Conservation (phyloP, 495 filamentous ascomycete genomes). For the Amphirosellinia nigrospora region DNA sequence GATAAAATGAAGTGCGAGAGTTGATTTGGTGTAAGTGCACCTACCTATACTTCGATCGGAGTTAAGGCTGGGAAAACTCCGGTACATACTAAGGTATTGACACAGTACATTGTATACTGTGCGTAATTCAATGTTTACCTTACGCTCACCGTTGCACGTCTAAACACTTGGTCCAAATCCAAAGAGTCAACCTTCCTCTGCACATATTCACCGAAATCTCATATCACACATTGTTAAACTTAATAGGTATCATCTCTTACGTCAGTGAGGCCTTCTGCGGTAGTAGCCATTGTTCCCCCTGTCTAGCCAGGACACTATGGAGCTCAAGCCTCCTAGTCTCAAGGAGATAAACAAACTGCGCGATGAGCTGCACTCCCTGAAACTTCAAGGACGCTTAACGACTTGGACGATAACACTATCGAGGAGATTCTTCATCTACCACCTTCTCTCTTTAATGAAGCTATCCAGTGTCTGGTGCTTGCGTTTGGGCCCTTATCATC, state of each 20-base stretch:
- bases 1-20: not conserved
- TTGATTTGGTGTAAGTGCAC: no score
- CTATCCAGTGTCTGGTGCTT: not conserved
- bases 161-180: not conserved
- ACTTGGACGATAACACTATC: not conserved
- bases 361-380: constrained; percentile 3
- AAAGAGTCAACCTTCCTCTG: not conserved
- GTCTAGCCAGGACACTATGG: not conserved
- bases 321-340: not conserved
- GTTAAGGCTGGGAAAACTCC: constrained; percentile 8
- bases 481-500: constrained; percentile 19
- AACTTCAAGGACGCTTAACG: not conserved
- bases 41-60: no score
- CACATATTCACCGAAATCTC: not conserved
- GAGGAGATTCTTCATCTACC: constrained; percentile 15
- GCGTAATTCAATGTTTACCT: not conserved
- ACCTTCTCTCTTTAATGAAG: constrained; percentile 4
- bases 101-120: not conserved
- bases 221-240: not conserved
- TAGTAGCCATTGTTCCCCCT: not conserved
- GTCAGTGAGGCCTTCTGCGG: not conserved
- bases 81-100: not conserved
- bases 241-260: no score
- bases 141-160: not conserved
- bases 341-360: constrained; percentile 13